Base-by-base conservation (phyloP, 305 asterid genomes). In the Lippia alba region DNA sequence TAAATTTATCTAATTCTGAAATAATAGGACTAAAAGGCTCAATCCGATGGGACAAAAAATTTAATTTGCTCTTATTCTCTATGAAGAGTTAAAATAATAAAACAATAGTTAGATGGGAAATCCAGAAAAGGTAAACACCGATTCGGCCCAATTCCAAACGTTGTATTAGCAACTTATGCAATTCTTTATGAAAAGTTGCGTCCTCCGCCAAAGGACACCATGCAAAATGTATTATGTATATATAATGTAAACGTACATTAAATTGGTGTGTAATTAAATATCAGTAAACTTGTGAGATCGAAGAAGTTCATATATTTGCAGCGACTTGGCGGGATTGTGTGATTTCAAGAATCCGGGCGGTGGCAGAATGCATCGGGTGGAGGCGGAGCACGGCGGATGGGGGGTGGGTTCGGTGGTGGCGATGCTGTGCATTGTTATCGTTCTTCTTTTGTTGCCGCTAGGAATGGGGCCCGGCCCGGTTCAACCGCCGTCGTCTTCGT, bases 391-490 rank as follows among this genome's bases (percentile, higher is more conserved):
- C 10, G 78, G 74, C 12, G 84, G 86, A 6, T 85, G 94, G 86
- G 91, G 89, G 7, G 19, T 54, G 16, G 89, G 87, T 0, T 83
- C 89, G n/a, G 82, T 72, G 71, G 70, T 67, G 66, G 76, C 78
- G 30, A 74, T 87, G 85, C 63, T 85, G 15, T 40, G 80, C 11
- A 46, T 78, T 8, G 80, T 79, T 8, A 33, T 68, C 36, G 67
- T 79, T 56, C 46, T 85, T 12, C 3, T 83, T 10, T 64, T 80
- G 14, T 17, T 87, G 48, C 89, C 94, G 17, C 78, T 87, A 0
- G 83, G 78, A 7, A 80, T 85, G 79, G 86, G 72, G 33, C 73
- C 91, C 39, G 78, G 71, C 46, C 74, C 74, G 12, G 39, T 77
- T 8, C 78, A 75, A 8, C 82, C 89, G 3, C 94, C 91, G 4